These are phyloP conservation scores for Physcomitrium patens DNA, from an alignment of 225 moss, liverwort and hornwort genomes.

Conservation along the genomic window DNA sequence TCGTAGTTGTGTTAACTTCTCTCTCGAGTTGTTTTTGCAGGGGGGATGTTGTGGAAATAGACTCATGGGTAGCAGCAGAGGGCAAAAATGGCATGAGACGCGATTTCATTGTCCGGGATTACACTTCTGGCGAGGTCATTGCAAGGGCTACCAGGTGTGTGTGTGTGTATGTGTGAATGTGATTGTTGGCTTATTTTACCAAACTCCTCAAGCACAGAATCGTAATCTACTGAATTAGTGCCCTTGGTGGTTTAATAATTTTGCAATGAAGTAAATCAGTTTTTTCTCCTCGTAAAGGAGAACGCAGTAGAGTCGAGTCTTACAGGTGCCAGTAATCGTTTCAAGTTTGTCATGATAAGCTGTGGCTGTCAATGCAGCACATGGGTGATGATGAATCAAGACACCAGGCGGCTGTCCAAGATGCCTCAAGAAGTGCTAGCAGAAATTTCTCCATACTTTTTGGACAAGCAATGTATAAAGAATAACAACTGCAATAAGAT, in stretches of 20 bases:
- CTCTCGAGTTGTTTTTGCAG: slow-evolving; percentile 24
- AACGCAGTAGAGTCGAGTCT: too few species aligned
- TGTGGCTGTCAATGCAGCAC: slow-evolving; percentile 53
- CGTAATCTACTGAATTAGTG: background rate
- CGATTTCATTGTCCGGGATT: slow-evolving; percentile 66
- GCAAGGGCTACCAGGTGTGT: slow-evolving; percentile 64
- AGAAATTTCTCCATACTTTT: slow-evolving; percentile 78
- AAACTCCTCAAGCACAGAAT: slow-evolving; percentile 32
- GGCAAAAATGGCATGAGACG: slow-evolving; percentile 80
- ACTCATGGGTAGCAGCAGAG: slow-evolving; percentile 66
- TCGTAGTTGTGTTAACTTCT: background rate
- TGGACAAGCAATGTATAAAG: slow-evolving; percentile 66
- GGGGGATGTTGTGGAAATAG: slow-evolving; percentile 76
- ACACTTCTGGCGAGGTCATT: slow-evolving; percentile 54
- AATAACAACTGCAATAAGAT: slow-evolving; percentile 74
- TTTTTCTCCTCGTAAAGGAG: too few species aligned
- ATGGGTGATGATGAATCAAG: slow-evolving; percentile 94
- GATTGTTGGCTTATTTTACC: too few species aligned
- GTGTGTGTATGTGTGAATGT: too few species aligned
- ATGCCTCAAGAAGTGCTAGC: slow-evolving; percentile 81
- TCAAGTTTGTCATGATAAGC: background rate
- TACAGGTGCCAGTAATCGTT: background rate
- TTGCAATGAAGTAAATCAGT: too few species aligned
- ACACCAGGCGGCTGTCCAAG: slow-evolving; percentile 82
- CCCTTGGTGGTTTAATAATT: too few species aligned